Conservation (phyloP, 345 rosid genomes). For the Populus euphratica region DNA sequence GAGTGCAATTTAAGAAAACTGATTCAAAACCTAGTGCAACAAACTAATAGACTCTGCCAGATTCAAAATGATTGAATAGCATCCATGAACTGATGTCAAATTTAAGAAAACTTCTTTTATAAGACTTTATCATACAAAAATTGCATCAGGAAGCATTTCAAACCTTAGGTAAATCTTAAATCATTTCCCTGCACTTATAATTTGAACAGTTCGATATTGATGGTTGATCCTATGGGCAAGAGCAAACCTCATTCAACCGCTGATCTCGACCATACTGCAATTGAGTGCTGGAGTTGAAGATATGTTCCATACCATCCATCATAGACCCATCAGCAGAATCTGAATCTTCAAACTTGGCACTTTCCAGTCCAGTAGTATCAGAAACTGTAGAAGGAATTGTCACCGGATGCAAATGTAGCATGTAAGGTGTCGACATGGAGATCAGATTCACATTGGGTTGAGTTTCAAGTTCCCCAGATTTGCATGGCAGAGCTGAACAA, state of each 20-base stretch:
- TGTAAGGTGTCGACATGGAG: constrained; percentile 86
- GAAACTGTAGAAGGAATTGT: constrained; percentile 74
- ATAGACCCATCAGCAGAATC: constrained; percentile 69
- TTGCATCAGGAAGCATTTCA: constrained; percentile 2
- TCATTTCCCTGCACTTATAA: neutral
- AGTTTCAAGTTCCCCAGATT: constrained; percentile 55
- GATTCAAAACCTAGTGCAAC: neutral
- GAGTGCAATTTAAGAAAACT: neutral
- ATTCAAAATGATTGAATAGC: neutral
- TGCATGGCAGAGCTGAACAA: constrained; percentile 41
- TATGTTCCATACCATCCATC: constrained; percentile 98
- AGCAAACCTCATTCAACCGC: constrained; percentile 84
- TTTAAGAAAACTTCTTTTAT: too few species aligned
- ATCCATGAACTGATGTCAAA: neutral
- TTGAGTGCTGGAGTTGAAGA: constrained; percentile 77
- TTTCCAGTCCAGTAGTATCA: constrained; percentile 60
- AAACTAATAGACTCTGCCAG: neutral
- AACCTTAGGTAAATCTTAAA: neutral
- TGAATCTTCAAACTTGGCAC: constrained; percentile 69
- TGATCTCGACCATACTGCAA: constrained; percentile 89
- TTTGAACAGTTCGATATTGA: constrained; percentile 2
- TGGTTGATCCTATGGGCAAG: constrained; percentile 1
- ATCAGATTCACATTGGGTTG: constrained; percentile 54
- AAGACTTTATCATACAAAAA: neutral
- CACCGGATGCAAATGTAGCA: constrained; percentile 93